Conservation (phyloP, 768 basidiomycete genomes). For the Phallus indusiatus region DNA sequence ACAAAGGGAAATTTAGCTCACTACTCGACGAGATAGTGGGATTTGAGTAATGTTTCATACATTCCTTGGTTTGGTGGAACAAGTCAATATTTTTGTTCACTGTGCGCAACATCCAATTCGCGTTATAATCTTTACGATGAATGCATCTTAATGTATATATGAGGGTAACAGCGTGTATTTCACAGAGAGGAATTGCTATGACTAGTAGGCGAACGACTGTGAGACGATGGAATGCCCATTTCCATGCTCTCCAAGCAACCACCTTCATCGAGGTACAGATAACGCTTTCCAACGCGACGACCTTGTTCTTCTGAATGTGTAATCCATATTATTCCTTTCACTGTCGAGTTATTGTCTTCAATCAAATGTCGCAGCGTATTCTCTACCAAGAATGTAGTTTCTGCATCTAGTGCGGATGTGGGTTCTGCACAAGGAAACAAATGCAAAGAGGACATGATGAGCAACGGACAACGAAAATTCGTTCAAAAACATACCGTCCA, state of each 20-base stretch:
- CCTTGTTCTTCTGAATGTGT: constrained; percentile 82
- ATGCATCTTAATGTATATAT: no score
- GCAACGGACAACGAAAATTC: not conserved
- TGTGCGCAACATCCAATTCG: no score
- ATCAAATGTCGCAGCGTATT: constrained; percentile 45
- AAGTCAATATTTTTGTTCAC: no score
- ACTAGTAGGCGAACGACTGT: not conserved
- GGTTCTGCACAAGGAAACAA: constrained; percentile 47
- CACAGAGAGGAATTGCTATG: not conserved
- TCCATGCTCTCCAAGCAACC: constrained; percentile 9
- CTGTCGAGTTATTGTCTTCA: constrained; percentile 31
- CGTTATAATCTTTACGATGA: no score
- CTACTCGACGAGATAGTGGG: constrained; percentile 77
- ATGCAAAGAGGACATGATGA: not conserved
- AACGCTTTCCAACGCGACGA: constrained; percentile 61
- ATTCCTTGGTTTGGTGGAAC: no score
- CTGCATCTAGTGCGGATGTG: constrained; percentile 77
- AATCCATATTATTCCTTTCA: constrained; percentile 80
- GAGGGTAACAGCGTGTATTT: no score
- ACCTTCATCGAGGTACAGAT: constrained; percentile 29
- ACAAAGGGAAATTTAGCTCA: constrained; percentile 50
- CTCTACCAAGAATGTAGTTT: constrained; percentile 59
- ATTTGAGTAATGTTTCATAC: constrained; percentile 24
- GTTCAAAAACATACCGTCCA: constrained; percentile 51
- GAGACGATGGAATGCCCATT: not conserved